phyloP scores from a whole-genome alignment of 495 filamentous ascomycete species.

The Penicillium verhagenii region DNA sequence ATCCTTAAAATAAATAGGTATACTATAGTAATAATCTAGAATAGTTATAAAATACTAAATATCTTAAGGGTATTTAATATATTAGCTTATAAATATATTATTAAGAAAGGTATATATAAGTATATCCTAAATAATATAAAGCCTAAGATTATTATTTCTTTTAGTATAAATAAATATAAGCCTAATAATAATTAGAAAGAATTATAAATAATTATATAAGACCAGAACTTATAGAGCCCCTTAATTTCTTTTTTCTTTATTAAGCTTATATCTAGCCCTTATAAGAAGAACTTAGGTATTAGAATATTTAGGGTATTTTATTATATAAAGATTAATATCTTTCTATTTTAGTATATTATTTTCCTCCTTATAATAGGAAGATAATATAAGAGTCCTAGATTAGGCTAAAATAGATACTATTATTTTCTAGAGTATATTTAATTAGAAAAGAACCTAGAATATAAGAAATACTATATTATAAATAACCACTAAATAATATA shows the following conservation, averaged over 20 bases:
- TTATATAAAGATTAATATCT: slow-evolving; percentile 24
- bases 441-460: neutral
- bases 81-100: slow-evolving; percentile 14
- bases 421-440: slow-evolving; percentile 22
- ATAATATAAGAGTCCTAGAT: slow-evolving; percentile 15
- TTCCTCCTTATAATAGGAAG: slow-evolving; percentile 17
- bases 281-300: slow-evolving; percentile 19
- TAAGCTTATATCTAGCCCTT: slow-evolving; percentile 17
- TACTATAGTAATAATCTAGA: slow-evolving; percentile 18
- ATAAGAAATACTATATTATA: too few species aligned
- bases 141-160: neutral
- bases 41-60: slow-evolving; percentile 16
- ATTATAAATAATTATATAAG: too few species aligned
- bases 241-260: slow-evolving; percentile 22
- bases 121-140: slow-evolving; percentile 21
- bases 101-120: slow-evolving; percentile 17
- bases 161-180: neutral
- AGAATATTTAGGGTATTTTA: slow-evolving; percentile 17
- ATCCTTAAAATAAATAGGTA: slow-evolving; percentile 22
- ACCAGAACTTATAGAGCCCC: slow-evolving; percentile 17
- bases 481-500: too few species aligned
- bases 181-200: too few species aligned
- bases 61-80: slow-evolving; percentile 17
- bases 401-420: slow-evolving; percentile 17
- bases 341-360: slow-evolving; percentile 22